Conservation (phyloP, 176 grass and related monocot genomes). For the Chloris gayana region DNA sequence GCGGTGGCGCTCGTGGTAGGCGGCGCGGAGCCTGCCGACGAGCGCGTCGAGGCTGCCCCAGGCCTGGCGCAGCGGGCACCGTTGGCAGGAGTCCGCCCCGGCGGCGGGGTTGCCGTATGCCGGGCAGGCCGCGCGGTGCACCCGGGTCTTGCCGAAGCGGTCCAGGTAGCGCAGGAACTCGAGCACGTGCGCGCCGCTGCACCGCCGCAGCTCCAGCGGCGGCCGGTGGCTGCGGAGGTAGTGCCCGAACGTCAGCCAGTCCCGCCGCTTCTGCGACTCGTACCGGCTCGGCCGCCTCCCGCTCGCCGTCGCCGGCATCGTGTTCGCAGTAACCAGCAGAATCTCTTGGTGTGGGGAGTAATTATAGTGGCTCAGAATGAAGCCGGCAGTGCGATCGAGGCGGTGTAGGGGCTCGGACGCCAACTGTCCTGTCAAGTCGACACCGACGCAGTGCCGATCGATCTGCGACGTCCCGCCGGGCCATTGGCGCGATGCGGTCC, state of each 20-base stretch:
- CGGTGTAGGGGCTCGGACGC: too few relatives aligned
- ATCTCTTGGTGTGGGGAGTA: too few relatives aligned
- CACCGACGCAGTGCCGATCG: too few relatives aligned
- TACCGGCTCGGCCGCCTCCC: constrained; percentile 47
- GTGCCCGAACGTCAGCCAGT: constrained; percentile 52
- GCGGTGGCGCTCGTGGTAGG: constrained; percentile 49
- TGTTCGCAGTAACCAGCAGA: too few relatives aligned
- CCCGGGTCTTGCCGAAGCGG: constrained; percentile 84
- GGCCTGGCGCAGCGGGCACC: constrained; percentile 64
- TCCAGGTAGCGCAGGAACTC: constrained; percentile 95
- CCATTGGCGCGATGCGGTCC: too few relatives aligned
- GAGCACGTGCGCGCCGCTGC: constrained; percentile 73
- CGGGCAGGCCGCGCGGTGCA: constrained; percentile 64
- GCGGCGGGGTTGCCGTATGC: constrained; percentile 60
- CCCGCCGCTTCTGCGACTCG: constrained; percentile 85
- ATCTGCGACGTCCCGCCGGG: too few relatives aligned
- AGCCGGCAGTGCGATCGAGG: too few relatives aligned
- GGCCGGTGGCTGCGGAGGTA: constrained; percentile 63
- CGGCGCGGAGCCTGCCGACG: constrained; percentile 62
- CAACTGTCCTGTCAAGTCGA: too few relatives aligned
- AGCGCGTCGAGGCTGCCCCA: constrained; percentile 78
- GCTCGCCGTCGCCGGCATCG: too few relatives aligned
- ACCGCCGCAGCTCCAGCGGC: constrained; percentile 54
- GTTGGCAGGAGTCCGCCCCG: too few relatives aligned
- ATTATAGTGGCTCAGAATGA: too few relatives aligned